phyloP scores from a whole-genome alignment of 768 basidiomycete genomes.

The Daedalea quercina region DNA sequence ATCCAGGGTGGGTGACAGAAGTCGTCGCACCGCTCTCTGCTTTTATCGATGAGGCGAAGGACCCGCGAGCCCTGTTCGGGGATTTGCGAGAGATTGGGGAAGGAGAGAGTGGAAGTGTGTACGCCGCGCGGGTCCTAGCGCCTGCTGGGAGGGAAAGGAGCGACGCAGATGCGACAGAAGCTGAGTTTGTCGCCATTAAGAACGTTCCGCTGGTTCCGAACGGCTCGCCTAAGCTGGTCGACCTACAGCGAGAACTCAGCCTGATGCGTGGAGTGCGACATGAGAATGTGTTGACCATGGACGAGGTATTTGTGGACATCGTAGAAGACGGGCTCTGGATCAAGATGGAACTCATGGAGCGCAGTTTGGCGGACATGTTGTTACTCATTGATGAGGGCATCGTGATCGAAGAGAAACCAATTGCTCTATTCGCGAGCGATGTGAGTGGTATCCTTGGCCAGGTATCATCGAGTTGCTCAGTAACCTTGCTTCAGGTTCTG shows the following conservation, averaged over 20 bases:
- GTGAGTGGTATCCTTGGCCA: constrained; percentile 36
- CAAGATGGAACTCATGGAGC: constrained; percentile 86
- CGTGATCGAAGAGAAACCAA: constrained; percentile 57
- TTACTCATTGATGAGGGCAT: constrained; percentile 56
- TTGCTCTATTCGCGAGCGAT: constrained; percentile 73
- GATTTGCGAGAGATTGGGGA: constrained; percentile 77
- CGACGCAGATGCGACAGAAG: constrained; percentile 4
- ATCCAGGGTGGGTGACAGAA: constrained; percentile 56
- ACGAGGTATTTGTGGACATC: constrained; percentile 64
- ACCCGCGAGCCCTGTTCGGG: constrained; percentile 58
- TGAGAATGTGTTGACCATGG: constrained; percentile 59
- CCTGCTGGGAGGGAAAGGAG: not conserved
- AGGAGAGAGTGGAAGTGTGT: constrained; percentile 76
- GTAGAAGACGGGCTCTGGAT: constrained; percentile 63
- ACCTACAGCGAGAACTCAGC: constrained; percentile 53
- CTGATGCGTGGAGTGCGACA: constrained; percentile 54
- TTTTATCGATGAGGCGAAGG: constrained; percentile 55
- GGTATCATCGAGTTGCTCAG: constrained; percentile 1
- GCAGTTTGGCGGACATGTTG: constrained; percentile 79
- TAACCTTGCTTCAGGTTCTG: constrained; percentile 41
- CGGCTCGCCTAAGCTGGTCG: constrained; percentile 55
- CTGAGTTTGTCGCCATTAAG: constrained; percentile 63
- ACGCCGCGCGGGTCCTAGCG: constrained; percentile 30
- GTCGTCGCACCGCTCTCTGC: constrained; percentile 52
- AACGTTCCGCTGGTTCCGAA: constrained; percentile 53